Evolutionary conservation across 2,329 filamentous ascomycete genomes (phyloP), one percentile per base, ranked within the genome.

Genomic region (Didymellaceae sp.): DNA sequence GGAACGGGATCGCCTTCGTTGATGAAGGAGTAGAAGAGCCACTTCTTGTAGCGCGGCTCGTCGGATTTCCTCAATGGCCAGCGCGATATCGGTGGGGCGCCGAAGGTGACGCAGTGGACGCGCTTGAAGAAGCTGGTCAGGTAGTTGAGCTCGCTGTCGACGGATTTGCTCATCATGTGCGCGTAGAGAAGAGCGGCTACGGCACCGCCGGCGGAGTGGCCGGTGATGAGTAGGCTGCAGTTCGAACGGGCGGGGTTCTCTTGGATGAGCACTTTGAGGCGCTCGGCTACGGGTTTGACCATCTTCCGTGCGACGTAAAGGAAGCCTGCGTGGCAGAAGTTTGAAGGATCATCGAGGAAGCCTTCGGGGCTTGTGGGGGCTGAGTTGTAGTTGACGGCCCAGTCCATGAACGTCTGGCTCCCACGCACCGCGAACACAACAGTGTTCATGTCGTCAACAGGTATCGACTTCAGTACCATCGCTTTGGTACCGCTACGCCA

Each of bases 1-100:
- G 84, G 80, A 0, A 96, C 88, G 0, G 89, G 90, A 58, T 96
- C 91, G 3, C 91, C 91, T 70, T 96, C 90, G 65, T 96, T 96
- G 62, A 92, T 79, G 66, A 96, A 91, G 32, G 82, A 84, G 43
- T 90, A 80, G 68, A 96, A 96, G 4, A 93, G 68, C 49, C 85
- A 91, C 66, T 89, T 91, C 21, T 78, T 71, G 4, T 78, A 69
- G 3, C 65, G 58, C 31, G 64, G 62, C 10, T 68, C 60, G 3
- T 61, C 61, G 0, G 88, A 86, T 58, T 83, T 88, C 21, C 78
- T 66, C 2, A 95, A 74, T 0, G 90, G 89, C 1, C 88, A 77
- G 0, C 91, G 78, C 16, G 86, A 88, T 2, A 95, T 79, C 0
- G 91, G 90, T 1, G 91, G 91, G 0, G 89, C 82, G n/a, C 91